Evolutionary conservation across 2,329 filamentous ascomycete species (phyloP).

Genomic region (Clonostachys rosea): DNA sequence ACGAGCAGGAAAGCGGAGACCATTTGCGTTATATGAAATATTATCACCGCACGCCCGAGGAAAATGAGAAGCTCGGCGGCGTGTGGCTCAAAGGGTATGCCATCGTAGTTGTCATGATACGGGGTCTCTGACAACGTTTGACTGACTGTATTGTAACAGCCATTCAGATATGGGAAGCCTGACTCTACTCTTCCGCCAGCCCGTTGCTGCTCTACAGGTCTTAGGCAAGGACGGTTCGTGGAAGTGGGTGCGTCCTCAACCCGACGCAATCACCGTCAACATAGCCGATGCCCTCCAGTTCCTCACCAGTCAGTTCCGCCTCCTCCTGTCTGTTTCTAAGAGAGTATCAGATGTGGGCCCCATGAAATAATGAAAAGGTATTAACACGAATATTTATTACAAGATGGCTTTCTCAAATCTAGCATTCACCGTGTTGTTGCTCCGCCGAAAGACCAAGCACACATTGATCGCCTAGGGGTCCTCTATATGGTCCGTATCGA

Average conservation of each 20-base stretch:
- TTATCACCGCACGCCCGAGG: conserved; percentile 34
- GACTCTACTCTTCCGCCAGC: conserved; percentile 51
- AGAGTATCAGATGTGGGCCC: no score
- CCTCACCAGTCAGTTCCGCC: conserved; percentile 24
- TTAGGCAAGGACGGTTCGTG: conserved; percentile 32
- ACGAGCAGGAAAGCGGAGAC: conserved; percentile 47
- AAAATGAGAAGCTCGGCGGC: conserved; percentile 30
- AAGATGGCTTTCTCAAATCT: conserved; percentile 25
- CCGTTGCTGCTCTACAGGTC: conserved; percentile 47
- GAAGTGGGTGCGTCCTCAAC: conserved; percentile 17
- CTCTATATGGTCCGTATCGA: conserved; percentile 39
- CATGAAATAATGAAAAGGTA: neutral
- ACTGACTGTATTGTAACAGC: conserved; percentile 7
- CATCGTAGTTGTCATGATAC: neutral
- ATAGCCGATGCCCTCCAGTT: conserved; percentile 39
- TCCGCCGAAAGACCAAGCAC: conserved; percentile 24
- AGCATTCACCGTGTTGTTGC: conserved; percentile 24
- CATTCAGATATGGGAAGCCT: conserved; percentile 48
- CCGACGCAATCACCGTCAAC: conserved; percentile 38
- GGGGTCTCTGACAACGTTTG: neutral
- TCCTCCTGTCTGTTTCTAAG: neutral
- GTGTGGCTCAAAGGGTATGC: conserved; percentile 26
- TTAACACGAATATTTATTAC: neutral
- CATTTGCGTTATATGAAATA: conserved; percentile 59
- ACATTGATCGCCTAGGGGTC: conserved; percentile 34